These are phyloP conservation scores for Physaria fendleri DNA, from an alignment of 345 rosid species.

Conservation along the genomic window DNA sequence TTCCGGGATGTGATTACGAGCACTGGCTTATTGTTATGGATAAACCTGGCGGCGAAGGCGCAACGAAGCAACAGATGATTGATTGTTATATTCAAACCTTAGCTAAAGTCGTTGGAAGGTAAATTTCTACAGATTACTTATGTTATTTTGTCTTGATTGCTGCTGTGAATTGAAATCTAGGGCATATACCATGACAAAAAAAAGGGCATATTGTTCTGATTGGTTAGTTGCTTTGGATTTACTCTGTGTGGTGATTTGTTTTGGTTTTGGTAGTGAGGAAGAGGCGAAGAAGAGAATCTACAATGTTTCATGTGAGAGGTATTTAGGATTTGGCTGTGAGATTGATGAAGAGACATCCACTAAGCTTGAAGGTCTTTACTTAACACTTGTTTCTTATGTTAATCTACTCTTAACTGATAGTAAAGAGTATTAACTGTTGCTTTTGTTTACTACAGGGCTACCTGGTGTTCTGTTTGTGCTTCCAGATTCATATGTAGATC, in stretches of 20 bases:
- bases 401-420: neutral
- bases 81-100: conserved; percentile 80
- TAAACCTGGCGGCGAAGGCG: conserved; percentile 84
- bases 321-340: conserved; percentile 92
- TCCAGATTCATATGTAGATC: conserved; percentile 90
- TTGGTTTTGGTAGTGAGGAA: conserved; percentile 50
- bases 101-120: conserved; percentile 83
- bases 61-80: conserved; percentile 89
- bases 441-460: conserved; percentile 42
- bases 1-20: conserved; percentile 88
- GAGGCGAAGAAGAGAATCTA: conserved; percentile 89
- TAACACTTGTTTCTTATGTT: neutral
- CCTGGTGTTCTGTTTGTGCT: conserved; percentile 91
- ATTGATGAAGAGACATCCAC: conserved; percentile 91
- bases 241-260: conserved; percentile 1
- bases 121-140: neutral
- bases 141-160: neutral
- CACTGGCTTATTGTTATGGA: conserved; percentile 99
- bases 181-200: neutral
- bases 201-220: too few species aligned
- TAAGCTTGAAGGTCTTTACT: conserved; percentile 70
- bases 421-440: neutral
- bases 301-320: conserved; percentile 92
- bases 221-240: too few species aligned
- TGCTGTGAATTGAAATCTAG: neutral